Evolutionary conservation across 495 filamentous ascomycete genomes (phyloP), one percentile per base, ranked within the genome.

Genomic region (Penicillium flavigenum): DNA sequence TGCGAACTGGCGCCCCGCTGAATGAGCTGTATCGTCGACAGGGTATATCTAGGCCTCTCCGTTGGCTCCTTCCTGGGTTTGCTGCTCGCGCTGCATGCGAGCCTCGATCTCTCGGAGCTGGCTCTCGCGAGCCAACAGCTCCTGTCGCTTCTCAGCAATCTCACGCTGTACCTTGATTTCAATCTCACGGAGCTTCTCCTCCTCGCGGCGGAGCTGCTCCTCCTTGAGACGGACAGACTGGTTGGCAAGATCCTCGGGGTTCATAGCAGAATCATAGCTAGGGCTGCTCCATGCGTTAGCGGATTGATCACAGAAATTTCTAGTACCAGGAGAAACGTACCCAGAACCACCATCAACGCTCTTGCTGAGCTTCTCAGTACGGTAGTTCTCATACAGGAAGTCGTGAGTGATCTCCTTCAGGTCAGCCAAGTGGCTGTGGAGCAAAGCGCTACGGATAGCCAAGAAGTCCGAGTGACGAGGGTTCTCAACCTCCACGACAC

Each of bases 311-410:
- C 51, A 17, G 5, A 20, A 34, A 24, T 46, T 10, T 22, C 14
- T 36, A 12, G 55, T 34, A 50, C 57, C 41, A 45, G 27, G 27
- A 26, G 41, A 48, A 56, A 89, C 91, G 61, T 89, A 97, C 93
- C 84, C 82, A 81, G 84, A 80, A 75, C 85, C 83, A 73, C 92
- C 92, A 68, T 96, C 92, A 53, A 97, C 93, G 72, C 92, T 96
- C 89, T 98, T 98, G 83, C 90, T 95, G 60, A 98, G 87, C 79
- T 97, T 97, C 88, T 98, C 95, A 67, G 94, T 98, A 89, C 94
- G 90, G 83, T 98, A 98, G 79, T 98, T 98, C 72, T 98, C 94
- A 72, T 98, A 98, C 34, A 98, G 83, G 88, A 98, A 98, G 70
- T 98, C 94, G 72, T 98, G 95, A 34, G 94, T 98, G 69, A 98